A percentile compares a stretch with the other conserved stretches of the same genome.
These are phyloP conservation scores for Ambrosia artemisiifolia DNA, from an alignment of 129 eudicot genomes.

Conservation along the genomic window DNA sequence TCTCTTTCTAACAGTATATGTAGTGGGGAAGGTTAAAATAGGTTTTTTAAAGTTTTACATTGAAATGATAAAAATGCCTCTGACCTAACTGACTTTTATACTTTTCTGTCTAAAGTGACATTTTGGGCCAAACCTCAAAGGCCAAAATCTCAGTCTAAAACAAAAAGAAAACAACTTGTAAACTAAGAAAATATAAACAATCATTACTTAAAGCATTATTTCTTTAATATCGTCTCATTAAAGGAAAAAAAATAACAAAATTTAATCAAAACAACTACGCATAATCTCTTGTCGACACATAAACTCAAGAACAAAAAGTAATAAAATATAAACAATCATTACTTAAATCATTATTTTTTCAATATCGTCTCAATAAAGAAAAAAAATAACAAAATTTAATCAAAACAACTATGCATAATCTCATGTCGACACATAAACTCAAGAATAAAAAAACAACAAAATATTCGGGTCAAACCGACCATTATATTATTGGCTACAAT, in stretches of 20 bases:
- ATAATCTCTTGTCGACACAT: background rate
- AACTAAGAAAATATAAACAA: background rate
- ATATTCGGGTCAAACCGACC: conserved; percentile 13
- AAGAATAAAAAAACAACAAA: background rate
- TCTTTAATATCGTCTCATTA: background rate
- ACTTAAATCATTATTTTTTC: background rate
- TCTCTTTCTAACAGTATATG: too few species aligned
- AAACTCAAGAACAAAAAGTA: background rate
- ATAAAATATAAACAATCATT: background rate
- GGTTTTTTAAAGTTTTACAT: too few species aligned
- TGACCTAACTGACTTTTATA: too few species aligned
- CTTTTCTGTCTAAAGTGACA: too few species aligned
- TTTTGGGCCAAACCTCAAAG: too few species aligned
- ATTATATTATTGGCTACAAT: background rate
- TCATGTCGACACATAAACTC: background rate
- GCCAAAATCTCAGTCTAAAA: too few species aligned
- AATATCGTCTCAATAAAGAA: background rate
- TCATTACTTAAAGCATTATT: background rate
- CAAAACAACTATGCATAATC: background rate
- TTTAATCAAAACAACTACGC: background rate
- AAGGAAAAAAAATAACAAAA: background rate
- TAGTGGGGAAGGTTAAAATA: too few species aligned
- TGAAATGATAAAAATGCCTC: too few species aligned
- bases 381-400: background rate
- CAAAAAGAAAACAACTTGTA: too few species aligned